phyloP scores from a whole-genome alignment of 2,329 filamentous ascomycete species.

The Alternaria sp. region DNA sequence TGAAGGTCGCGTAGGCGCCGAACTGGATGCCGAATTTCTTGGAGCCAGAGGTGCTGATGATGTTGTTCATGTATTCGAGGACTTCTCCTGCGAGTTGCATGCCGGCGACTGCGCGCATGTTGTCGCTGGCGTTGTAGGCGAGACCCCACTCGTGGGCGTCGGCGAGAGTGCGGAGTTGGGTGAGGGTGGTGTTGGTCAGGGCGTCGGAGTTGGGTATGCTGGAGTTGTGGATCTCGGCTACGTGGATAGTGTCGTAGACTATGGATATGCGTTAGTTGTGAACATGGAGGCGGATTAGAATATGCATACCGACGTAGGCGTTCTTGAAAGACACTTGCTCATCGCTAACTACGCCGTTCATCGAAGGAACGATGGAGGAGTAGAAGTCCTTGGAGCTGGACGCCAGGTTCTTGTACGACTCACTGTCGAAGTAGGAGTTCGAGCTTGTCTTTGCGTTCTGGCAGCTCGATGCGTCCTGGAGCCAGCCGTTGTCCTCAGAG shows the following conservation, averaged over 20 bases:
- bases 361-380: constrained; percentile 56
- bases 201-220: constrained; percentile 62
- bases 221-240: constrained; percentile 67
- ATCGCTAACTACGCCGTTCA: constrained; percentile 59
- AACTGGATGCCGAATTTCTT: constrained; percentile 62
- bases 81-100: constrained; percentile 57
- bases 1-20: constrained; percentile 66
- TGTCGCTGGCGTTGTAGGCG: constrained; percentile 72
- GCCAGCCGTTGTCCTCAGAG: constrained; percentile 63
- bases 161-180: constrained; percentile 74
- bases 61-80: constrained; percentile 53
- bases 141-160: constrained; percentile 82
- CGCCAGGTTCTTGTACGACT: constrained; percentile 57
- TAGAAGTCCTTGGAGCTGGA: constrained; percentile 62
- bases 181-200: constrained; percentile 66
- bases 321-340: constrained; percentile 64
- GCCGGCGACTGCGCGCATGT: constrained; percentile 54
- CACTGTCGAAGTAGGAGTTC: constrained; percentile 63
- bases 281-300: no score
- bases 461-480: constrained; percentile 64
- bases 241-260: constrained; percentile 68
- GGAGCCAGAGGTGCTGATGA: constrained; percentile 45
- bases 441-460: constrained; percentile 63
- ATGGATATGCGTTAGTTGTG: no score
- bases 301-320: constrained; percentile 64